Evolutionary conservation across 2,329 filamentous ascomycete species (phyloP).

Genomic region (Rhinocladiella mackenziei): DNA sequence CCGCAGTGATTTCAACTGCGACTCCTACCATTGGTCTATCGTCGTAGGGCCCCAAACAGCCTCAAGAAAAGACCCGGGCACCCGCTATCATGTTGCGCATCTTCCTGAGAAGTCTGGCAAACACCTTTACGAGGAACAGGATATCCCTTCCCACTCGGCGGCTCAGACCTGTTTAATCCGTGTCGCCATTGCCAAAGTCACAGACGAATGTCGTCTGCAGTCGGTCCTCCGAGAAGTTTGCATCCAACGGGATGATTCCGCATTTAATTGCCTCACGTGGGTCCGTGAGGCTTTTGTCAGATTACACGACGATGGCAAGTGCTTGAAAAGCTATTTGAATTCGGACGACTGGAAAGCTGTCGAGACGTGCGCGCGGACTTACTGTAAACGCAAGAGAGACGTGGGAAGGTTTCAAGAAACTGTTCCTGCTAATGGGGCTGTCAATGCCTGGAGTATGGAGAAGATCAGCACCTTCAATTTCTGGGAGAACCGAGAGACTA

Average conservation of each 20-base stretch:
- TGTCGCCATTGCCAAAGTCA: constrained; percentile 26
- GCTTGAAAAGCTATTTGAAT: constrained; percentile 23
- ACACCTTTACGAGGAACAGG: constrained; percentile 28
- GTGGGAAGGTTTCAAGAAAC: constrained; percentile 21
- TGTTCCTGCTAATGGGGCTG: neutral
- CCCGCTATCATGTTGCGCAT: constrained; percentile 27
- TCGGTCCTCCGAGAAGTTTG: constrained; percentile 20
- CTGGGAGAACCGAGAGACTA: constrained; percentile 30
- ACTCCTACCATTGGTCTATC: constrained; percentile 28
- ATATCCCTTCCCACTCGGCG: constrained; percentile 18
- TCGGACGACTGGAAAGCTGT: constrained; percentile 26
- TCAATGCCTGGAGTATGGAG: constrained; percentile 16
- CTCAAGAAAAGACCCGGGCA: constrained; percentile 17
- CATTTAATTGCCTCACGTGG: constrained; percentile 28
- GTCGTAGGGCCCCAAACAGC: constrained; percentile 24
- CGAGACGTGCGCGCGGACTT: constrained; percentile 26
- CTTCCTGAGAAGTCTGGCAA: constrained; percentile 9
- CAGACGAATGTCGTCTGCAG: constrained; percentile 22
- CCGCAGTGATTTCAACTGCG: constrained; percentile 24
- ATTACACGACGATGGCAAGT: constrained; percentile 19
- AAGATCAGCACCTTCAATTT: constrained; percentile 29
- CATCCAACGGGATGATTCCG: constrained; percentile 16
- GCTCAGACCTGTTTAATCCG: constrained; percentile 22
- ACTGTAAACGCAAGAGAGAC: constrained; percentile 27
- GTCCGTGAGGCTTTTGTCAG: constrained; percentile 24